Evolutionary conservation across 2,329 filamentous ascomycete species (phyloP).

Genomic region (Pyrenochaeta sp.): DNA sequence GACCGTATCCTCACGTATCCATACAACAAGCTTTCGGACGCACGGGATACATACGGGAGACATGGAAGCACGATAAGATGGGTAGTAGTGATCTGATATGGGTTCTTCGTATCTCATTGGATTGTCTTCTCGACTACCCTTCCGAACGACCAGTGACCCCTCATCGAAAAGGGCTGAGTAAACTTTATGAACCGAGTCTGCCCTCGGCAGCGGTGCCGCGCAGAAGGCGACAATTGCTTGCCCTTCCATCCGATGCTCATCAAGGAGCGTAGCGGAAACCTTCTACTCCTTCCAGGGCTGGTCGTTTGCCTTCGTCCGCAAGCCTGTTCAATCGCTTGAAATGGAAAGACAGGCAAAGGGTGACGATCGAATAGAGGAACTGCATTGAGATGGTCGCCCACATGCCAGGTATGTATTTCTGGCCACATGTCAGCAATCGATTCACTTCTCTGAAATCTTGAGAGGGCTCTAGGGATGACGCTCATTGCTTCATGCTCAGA

Average conservation of each 20-base stretch:
- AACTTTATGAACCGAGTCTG: too few species aligned
- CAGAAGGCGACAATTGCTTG: background rate
- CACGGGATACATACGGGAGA: background rate
- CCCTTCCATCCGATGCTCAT: constrained; percentile 2
- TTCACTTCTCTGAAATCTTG: too few species aligned
- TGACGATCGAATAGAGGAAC: constrained; percentile 29
- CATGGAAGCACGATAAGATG: background rate
- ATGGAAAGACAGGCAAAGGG: constrained; percentile 33
- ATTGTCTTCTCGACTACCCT: too few species aligned
- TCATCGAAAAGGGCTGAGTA: too few species aligned
- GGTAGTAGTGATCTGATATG: background rate
- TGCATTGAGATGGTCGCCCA: constrained; percentile 39
- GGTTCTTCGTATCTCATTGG: too few species aligned
- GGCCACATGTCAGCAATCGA: constrained; percentile 1
- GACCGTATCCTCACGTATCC: background rate
- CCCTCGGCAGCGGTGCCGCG: too few species aligned
- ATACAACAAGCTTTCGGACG: background rate
- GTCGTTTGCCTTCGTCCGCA: constrained; percentile 30
- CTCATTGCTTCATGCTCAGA: too few species aligned
- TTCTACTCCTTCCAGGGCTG: constrained; percentile 33
- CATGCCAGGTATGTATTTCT: constrained; percentile 37
- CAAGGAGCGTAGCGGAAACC: constrained; percentile 35
- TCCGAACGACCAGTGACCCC: too few species aligned
- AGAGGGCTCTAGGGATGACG: too few species aligned
- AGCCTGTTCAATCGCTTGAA: constrained; percentile 29